Conservation (phyloP, 495 filamentous ascomycete genomes). For the Mycothermus thermophilus region DNA sequence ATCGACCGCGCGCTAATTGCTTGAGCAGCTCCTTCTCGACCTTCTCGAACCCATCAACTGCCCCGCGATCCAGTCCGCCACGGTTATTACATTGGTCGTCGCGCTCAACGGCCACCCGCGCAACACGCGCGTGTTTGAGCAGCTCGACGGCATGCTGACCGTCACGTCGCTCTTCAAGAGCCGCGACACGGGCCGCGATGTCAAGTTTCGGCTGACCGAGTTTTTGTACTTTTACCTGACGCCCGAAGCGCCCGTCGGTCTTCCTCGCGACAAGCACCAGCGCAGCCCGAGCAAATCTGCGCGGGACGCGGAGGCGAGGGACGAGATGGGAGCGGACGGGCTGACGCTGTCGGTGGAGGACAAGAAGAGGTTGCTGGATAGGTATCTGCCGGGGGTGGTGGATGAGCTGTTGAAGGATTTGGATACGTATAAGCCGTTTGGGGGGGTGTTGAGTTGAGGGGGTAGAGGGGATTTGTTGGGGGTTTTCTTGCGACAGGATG, state of each 20-base stretch:
- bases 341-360: conserved; percentile 62
- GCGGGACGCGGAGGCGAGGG: conserved; percentile 13
- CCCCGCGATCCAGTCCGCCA: conserved; percentile 77
- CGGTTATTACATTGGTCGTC: conserved; percentile 78
- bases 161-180: conserved; percentile 89
- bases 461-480: neutral
- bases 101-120: conserved; percentile 68
- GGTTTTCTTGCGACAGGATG: neutral
- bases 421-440: conserved; percentile 63
- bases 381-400: conserved; percentile 68
- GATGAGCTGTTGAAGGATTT: conserved; percentile 85
- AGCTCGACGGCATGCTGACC: conserved; percentile 81
- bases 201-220: conserved; percentile 86
- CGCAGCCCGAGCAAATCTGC: conserved; percentile 34
- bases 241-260: conserved; percentile 60
- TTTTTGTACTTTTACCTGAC: conserved; percentile 98
- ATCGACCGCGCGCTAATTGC: neutral
- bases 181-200: conserved; percentile 64
- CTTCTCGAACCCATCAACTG: conserved; percentile 88
- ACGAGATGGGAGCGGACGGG: conserved; percentile 17
- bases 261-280: conserved; percentile 22
- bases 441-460: conserved; percentile 31
- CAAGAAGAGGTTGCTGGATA: conserved; percentile 70
- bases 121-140: conserved; percentile 85
- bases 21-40: conserved; percentile 70